Evolutionary conservation across 306 rosid species (phyloP), one percentile per base, ranked within the genome.

Genomic region (Malus asiatica): DNA sequence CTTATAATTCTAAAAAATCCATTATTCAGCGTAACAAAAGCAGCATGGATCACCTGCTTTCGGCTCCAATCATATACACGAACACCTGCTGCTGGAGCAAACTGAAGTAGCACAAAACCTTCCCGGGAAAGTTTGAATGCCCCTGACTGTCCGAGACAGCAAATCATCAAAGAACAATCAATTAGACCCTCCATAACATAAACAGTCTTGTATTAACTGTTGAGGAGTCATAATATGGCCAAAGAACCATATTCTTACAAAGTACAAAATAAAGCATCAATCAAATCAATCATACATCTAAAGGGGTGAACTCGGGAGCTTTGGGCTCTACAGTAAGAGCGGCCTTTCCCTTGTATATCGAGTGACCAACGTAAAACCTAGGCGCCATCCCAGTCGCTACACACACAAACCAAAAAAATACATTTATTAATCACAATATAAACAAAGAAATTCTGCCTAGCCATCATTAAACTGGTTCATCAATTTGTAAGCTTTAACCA

Each of bases 261-360:
- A 66, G 52, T 70, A 11, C 25, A 75, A 55, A 66, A 44, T 7
- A 44, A 66, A 44, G 45, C 16, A 32, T 19, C 38, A 72, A 67
- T 77, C 52, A 79, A 82, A 68, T 83, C 38, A 82, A 81, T 52
- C 88, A 70, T 92, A 90, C 99, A 46, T 90, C 97, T 25, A 92
- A 76, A 6, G 93, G 78, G 1, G 80, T 78, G 68, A 95, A 95
- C 52, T 92, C 97, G 0, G 98, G 99, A 25, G 96, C 91, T 75
- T 83, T 83, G 58, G 99, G 98, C 84, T 90, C 89, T 46, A 92
- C 81, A 4, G 97, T 86, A 61, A 95, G 96, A 19, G 93, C 98
- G 51, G 99, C 93, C 83, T 95, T 95, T 76, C 99, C 99, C 83
- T 95, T 95, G 87, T 92, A 95, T 84, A 95, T 87, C 6, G 99